Conservation (phyloP, 2,329 filamentous ascomycete species). For the Harringtonia aguacate region DNA sequence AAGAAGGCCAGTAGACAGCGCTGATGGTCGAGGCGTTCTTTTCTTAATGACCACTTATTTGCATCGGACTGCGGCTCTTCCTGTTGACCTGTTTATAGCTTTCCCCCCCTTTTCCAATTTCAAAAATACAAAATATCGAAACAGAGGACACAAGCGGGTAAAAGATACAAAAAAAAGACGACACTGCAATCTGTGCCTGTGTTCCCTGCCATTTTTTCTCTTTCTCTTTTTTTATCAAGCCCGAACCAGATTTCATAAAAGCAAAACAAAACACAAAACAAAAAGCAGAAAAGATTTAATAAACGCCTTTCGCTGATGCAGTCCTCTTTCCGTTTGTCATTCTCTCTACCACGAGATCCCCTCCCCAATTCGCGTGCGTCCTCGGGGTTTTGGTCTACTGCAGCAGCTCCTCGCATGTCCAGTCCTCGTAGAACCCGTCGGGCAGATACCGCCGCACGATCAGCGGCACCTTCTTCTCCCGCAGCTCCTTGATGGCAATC, state of each 20-base stretch:
- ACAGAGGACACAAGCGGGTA: not conserved
- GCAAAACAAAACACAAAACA: not conserved
- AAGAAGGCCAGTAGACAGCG: too few species aligned
- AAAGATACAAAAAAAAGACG: not conserved
- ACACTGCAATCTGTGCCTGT: too few species aligned
- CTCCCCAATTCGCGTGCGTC: too few species aligned
- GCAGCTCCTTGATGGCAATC: conserved; percentile 94
- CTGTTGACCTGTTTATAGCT: too few species aligned
- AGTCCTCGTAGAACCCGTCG: conserved; percentile 97
- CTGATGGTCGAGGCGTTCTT: too few species aligned
- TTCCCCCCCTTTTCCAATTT: too few species aligned
- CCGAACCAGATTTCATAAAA: not conserved
- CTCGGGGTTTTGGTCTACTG: too few species aligned
- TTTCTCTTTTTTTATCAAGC: not conserved
- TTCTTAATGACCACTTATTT: too few species aligned
- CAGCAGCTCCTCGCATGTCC: conserved; percentile 93
- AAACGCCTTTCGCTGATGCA: conserved; percentile 16
- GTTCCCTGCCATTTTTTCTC: not conserved
- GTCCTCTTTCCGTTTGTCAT: not conserved
- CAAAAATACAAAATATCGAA: not conserved
- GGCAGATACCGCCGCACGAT: conserved; percentile 93
- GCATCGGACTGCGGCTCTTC: too few species aligned
- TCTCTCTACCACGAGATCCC: too few species aligned
- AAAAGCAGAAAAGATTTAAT: not conserved
- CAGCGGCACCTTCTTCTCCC: conserved; percentile 96